Evolutionary conservation across 2,329 filamentous ascomycete genomes (phyloP), one percentile per base, ranked within the genome.

Genomic region (Ceratocystiopsis minuta): DNA sequence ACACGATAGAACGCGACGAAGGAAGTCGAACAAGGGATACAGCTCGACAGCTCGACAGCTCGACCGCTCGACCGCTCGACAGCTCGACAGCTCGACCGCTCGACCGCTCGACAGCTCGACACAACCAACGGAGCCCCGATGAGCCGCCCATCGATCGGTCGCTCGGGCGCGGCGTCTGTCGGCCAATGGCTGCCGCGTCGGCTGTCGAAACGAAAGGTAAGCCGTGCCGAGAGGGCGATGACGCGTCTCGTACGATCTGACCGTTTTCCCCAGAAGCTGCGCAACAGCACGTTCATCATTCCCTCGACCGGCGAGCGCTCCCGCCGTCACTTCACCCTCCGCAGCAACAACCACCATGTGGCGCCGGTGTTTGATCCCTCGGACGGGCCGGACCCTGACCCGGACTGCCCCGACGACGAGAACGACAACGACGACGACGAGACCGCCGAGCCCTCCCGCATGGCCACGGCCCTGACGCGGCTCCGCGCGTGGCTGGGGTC

Each of bases 241-340:
- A 33, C 32, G 7, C 24, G 24, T 28, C 11, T 10, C 24, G 6
- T 10, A 15, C 6, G 5, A 4, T 13, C 32, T 15, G 13, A 33
- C 13, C 9, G 12, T 6, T 28, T 2, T 15, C 32, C 12, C 14
- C 54, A 78, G 73, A 76, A 86, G 69, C 68, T 92, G 46, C 78
- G 80, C 50, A 81, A 88, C 56, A 83, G 83, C 49, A 90, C 84
- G 37, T 86, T 92, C 57, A 80, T 96, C 51, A 71, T 93, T 42
- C 86, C 88, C 9, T 68, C 71, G 45, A 95, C 86, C 3, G 87
- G 88, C 53, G 82, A 93, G 59, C 81, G 86, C 48, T 72, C 85
- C 38, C 80, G 77, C 54, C 80, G 81, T 47, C 72, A 79, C 47
- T 85, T 94, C 51, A 88, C 80, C 17, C 66, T 94, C 24, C 78